Evolutionary conservation across 352 stramenopile species (phyloP), one percentile per base, ranked within the genome.

Genomic region (Globisporangium spiculum): DNA sequence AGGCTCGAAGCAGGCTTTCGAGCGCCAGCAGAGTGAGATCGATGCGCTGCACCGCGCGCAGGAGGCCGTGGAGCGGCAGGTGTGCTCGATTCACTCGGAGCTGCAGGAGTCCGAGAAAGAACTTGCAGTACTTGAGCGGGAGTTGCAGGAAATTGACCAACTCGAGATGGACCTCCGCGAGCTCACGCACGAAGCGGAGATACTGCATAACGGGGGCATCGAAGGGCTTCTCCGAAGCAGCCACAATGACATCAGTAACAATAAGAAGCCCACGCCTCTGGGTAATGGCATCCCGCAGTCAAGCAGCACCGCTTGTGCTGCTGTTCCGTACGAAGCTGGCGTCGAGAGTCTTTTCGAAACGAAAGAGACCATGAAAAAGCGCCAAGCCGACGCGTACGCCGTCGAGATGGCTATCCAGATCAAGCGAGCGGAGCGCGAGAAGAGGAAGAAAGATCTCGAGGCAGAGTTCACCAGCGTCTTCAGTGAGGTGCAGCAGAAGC

Each of bases 371-470:
- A 68, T 83, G 62, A 77, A 80, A 30, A 78, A 86, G 69, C 77
- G 79, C 1, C 79, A 91, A 44, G 85, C 90, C 0, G 89, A 97
- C 55, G 80, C 88, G n/a, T 97, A 97, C 66, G 93, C 92, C 2
- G 73, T 98, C 6, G 93, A 98, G 53, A 96, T 98, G 85, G 89
- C 92, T 30, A 91, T 98, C 48, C 93, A 97, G 69, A 92, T 98
- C 69, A 98, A 98, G 66, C 85, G 89, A 36, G 80, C 81, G 1
- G 93, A 98, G 73, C 80, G 94, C 9, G 94, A 98, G 67, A 87
- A 89, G 73, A 97, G 94, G 64, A 96, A 96, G 67, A 85, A 92
- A 48, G 92, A 97, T 60, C 79, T 98, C 16, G 92, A 98, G 62
- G 88, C 88, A 16, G 93, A 98, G 71, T 98, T 98, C 57, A 84